Evolutionary conservation across 2,329 filamentous ascomycete species (phyloP), one percentile per base, ranked within the genome.

Genomic region (Falciphora oryzae): DNA sequence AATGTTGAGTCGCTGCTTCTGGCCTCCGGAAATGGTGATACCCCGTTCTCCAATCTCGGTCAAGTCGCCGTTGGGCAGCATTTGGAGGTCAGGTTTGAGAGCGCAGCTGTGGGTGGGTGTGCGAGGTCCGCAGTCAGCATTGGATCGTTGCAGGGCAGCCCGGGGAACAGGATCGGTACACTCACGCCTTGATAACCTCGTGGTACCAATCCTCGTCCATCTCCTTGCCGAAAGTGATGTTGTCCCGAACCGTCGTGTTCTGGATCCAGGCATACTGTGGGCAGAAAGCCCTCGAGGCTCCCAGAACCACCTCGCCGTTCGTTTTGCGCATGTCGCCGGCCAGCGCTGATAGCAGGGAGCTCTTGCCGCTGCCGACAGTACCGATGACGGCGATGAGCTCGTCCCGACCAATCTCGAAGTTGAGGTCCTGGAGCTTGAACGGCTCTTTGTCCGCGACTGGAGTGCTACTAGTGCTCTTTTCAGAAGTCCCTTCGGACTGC

Each of bases 221-320:
- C 0, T 87, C 84, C 69, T 92, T 94, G 14, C 94, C 94, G 71
- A 98, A 98, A 0, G 92, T 77, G 66, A 99, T 96, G 71, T 99
- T 99, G 44, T 97, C 87, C 67, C 87, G 88, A 4, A 98, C 85
- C 0, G 89, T 91, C 0, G 92, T 84, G 72, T 98, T 98, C 73
- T 98, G 94, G 61, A 99, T 97, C 95, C 95, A 99, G 0, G 95
- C 92, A 72, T 97, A 97, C 73, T 99, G 94, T 0, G 94, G 94
- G 69, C 95, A 98, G 71, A 97, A 97, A 0, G 94, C 92, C 67
- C 93, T 83, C 3, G 87, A 89, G 0, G 92, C 92, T 57, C 93
- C 91, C 69, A 95, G 84, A 0, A 86, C 83, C 7, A 96, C 84
- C 53, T 89, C 83, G 14, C 93, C 93, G 4, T 78, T 79, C 0